These are phyloP conservation scores for Chytriomyces hyalinus DNA, from an alignment of 192 early-diverging fungal species.

Conservation along the genomic window DNA sequence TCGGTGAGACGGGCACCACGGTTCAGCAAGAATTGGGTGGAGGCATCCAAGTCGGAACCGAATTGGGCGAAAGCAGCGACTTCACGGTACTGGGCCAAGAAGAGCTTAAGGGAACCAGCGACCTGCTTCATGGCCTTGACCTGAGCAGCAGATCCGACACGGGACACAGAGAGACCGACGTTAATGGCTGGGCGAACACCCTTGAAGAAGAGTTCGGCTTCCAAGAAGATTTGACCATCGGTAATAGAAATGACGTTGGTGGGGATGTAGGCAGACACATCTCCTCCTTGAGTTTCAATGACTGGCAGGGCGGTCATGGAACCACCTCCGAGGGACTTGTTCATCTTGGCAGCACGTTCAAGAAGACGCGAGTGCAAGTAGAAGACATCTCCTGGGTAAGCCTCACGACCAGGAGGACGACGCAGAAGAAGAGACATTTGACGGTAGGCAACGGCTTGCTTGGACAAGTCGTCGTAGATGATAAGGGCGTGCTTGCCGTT, in stretches of 20 bases:
- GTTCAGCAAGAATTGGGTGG: slow-evolving; percentile 99
- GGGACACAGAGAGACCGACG: slow-evolving; percentile 99
- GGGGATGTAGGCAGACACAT: slow-evolving; percentile 99
- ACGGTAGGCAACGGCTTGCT: slow-evolving; percentile 99
- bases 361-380: slow-evolving; percentile 99
- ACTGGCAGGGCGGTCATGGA: slow-evolving; percentile 99
- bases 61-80: slow-evolving; percentile 99
- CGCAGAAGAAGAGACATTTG: slow-evolving; percentile 99
- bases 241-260: slow-evolving; percentile 99
- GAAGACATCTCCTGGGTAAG: slow-evolving; percentile 99
- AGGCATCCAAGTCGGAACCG: slow-evolving; percentile 99
- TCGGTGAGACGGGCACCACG: slow-evolving; percentile 99
- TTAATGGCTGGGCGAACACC: slow-evolving; percentile 99
- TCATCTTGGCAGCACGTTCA: slow-evolving; percentile 99
- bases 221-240: slow-evolving; percentile 99
- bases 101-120: slow-evolving; percentile 99
- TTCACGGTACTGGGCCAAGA: slow-evolving; percentile 97
- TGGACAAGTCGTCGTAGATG: slow-evolving; percentile 99
- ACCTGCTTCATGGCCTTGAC: slow-evolving; percentile 99
- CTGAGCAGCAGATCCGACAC: slow-evolving; percentile 99
- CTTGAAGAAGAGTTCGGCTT: slow-evolving; percentile 99
- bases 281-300: slow-evolving; percentile 99
- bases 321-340: slow-evolving; percentile 91
- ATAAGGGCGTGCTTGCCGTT: slow-evolving; percentile 98
- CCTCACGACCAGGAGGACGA: slow-evolving; percentile 99